Evolutionary conservation across 345 rosid species (phyloP), one percentile per base, ranked within the genome.

Genomic region (Gossypium longicalyx): DNA sequence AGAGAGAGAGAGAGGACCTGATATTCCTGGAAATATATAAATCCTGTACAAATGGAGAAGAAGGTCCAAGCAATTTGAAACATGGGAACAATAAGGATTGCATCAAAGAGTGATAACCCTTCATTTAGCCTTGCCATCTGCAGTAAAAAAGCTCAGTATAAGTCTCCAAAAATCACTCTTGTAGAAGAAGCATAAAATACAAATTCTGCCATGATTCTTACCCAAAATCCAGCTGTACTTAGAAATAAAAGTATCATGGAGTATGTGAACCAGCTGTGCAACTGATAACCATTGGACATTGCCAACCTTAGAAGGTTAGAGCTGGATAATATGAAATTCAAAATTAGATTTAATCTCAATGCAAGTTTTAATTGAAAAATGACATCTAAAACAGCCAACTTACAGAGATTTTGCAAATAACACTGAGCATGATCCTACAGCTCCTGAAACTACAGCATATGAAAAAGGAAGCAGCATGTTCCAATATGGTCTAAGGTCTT

Each of bases 11-110:
- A 70, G 48, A 75, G 67, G 41, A 91, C 98, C 98, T 95, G 97
- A 86, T 88, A 95, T 85, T 95, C 99, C 82, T 95, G 99, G 81
- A 95, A 95, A 87, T 92, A 95, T 56, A 95, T 78, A 84, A 92
- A 92, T 87, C 98, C 99, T 80, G 99, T 95, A 88, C 91, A 93
- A 53, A 95, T 95, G 76, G 99, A 95, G 83, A 95, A 92, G 90
- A 93, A 95, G 72, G 99, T 93, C 99, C 99, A 95, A 70, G 91
- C 98, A 83, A 95, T 95, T 85, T 95, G 98, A 85, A 95, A 95
- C 99, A 95, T 95, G 7, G 99, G 99, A 84, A 95, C 99, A 72
- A 95, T 95, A 65, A 93, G 93, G 76, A 95, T 91, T 71, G 99
- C 99, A 81, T 95, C 99, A 51, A 89, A 95, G 45, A 90, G 80